Evolutionary conservation across 768 basidiomycete genomes (phyloP).

Genomic region (Boletus sp.): DNA sequence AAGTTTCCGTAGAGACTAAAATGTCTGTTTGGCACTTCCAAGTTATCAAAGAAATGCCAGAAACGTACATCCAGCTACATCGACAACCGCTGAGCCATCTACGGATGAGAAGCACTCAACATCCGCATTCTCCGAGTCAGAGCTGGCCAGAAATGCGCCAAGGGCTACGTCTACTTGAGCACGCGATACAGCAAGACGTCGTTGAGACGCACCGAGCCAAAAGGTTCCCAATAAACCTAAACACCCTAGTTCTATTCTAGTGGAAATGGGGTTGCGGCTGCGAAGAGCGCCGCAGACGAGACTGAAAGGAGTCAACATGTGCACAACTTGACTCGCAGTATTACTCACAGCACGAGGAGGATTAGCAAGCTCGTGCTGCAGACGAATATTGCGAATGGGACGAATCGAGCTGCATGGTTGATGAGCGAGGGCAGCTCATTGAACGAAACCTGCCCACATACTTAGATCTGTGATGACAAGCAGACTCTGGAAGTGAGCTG

Average conservation of each 20-base stretch:
- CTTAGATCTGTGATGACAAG: conserved; percentile 78
- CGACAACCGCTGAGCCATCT: conserved; percentile 50
- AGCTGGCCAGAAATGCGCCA: conserved; percentile 67
- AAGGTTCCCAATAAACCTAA: conserved; percentile 70
- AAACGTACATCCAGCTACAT: conserved; percentile 64
- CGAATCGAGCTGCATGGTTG: conserved; percentile 65
- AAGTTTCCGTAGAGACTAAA: conserved; percentile 79
- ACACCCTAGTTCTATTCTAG: conserved; percentile 70
- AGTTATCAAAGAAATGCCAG: not conserved
- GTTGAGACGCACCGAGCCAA: conserved; percentile 64
- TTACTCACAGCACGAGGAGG: conserved; percentile 61
- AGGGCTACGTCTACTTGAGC: conserved; percentile 49
- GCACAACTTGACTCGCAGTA: not conserved
- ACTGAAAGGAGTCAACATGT: conserved; percentile 34
- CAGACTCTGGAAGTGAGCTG: conserved; percentile 71
- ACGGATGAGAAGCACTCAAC: conserved; percentile 76
- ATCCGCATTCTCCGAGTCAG: conserved; percentile 75
- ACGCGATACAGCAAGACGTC: not conserved
- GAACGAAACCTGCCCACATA: conserved; percentile 35
- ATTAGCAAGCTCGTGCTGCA: conserved; percentile 69
- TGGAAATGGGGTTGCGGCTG: conserved; percentile 75
- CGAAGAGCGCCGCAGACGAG: conserved; percentile 63
- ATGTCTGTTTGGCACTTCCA: conserved; percentile 1
- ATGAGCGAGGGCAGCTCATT: not conserved
- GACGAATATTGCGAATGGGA: conserved; percentile 83